Base-by-base conservation (phyloP, 1,284 basidiomycete genomes). In the Boletus putidus region DNA sequence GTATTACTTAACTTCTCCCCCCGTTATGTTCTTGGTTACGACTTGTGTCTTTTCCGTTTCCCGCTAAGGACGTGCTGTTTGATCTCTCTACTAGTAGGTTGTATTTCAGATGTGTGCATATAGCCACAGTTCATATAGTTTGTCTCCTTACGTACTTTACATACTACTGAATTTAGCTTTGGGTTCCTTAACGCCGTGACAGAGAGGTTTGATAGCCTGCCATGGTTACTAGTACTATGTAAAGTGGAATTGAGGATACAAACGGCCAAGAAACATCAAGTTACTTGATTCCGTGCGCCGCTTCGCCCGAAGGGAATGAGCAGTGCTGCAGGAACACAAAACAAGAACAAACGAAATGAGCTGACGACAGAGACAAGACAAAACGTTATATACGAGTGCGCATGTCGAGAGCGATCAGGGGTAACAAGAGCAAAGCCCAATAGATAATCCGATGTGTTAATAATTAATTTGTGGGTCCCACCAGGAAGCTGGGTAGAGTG, bases 391-490 rank as follows among this genome's bases (percentile, higher is more conserved):
- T 61, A 74, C 60, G 62, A 68, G 63, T 63, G 69, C 70, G 62
- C 70, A 75, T 71, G 71, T 74, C 73, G 73, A 72, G 68, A 72
- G 73, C 70, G 68, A 74, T 72, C 57, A 57, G 45, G 70, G 73
- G 70, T 72, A 75, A 75, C 71, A 73, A 58, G 62, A 73, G 65
- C 70, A 73, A 63, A 65, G 58, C 61, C 69, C 61, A 55, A 72
- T 66, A 74, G 62, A 70, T 73, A 63, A 73, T 75, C 73, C 72
- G 52, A 53, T 72, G 66, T 64, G 62, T 62, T 54, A 45, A 62
- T 57, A 49, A 66, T 67, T 73, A 71, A 61, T 66, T 72, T 70
- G 65, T 72, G 56, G 61, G 57, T 68, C 68, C 63, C 53, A 52
- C 53, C 55, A 54, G 29, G 33, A 59, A 59, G 53, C 39, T 60